Evolutionary conservation across 108 stramenopile species (phyloP).

Genomic region (Schizochytrium sp.): DNA sequence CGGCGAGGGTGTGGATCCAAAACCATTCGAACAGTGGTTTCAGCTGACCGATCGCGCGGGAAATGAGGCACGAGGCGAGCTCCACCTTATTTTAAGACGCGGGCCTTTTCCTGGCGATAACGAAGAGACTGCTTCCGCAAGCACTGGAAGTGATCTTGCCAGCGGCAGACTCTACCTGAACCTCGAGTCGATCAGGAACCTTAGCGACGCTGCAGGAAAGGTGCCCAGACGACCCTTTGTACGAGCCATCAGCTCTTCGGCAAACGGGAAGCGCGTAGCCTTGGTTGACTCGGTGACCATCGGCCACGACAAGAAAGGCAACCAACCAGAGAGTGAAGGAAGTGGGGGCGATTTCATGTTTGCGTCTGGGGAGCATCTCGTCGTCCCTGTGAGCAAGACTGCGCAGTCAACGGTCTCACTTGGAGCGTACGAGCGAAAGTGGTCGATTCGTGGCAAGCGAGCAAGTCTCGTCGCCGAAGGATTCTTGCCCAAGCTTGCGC

Average conservation of each 20-base stretch:
- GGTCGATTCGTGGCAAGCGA: neutral
- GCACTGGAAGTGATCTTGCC: neutral
- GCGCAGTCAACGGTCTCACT: neutral
- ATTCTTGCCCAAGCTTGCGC: neutral
- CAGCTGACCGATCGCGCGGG: neutral
- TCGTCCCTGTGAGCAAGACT: neutral
- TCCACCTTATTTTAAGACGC: neutral
- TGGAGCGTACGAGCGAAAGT: neutral
- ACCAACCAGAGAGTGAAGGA: no score
- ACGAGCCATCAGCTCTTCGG: neutral
- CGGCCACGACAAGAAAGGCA: no score
- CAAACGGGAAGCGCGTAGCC: neutral
- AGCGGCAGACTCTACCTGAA: neutral
- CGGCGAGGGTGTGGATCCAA: neutral
- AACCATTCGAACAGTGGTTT: neutral
- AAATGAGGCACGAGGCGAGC: neutral
- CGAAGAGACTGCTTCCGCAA: neutral
- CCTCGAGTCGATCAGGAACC: neutral
- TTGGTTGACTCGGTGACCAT: no score
- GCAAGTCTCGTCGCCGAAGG: neutral
- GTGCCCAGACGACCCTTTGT: neutral
- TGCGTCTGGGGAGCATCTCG: no score
- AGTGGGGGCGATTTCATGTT: no score
- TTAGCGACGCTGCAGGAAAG: neutral
- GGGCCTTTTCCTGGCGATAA: neutral